Evolutionary conservation across 345 rosid species (phyloP).

Genomic region (Anacardium occidentale): DNA sequence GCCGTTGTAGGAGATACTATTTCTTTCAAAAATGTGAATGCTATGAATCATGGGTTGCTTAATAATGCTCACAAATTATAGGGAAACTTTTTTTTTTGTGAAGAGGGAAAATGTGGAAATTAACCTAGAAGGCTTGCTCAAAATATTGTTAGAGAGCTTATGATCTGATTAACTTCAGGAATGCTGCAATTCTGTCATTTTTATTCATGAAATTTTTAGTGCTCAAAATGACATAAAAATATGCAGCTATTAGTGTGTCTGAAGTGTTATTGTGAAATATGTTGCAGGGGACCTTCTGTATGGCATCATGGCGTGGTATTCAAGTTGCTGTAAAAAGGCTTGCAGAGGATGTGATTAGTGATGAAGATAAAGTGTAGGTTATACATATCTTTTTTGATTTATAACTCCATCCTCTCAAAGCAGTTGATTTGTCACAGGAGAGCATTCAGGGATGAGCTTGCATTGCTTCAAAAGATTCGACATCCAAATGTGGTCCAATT

Average conservation of each 20-base stretch:
- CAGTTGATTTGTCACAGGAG: slow-evolving; percentile 45
- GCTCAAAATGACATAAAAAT: neutral
- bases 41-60: neutral
- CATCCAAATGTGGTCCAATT: slow-evolving; percentile 98
- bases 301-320: slow-evolving; percentile 93
- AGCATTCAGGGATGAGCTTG: slow-evolving; percentile 88
- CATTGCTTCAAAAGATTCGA: slow-evolving; percentile 82
- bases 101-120: neutral
- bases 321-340: slow-evolving; percentile 88
- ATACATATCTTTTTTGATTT: neutral
- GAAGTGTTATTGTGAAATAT: neutral
- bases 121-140: neutral
- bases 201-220: neutral
- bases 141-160: neutral
- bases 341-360: slow-evolving; percentile 62
- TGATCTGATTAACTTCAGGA: neutral
- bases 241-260: neutral
- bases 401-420: neutral
- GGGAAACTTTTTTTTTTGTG: too few species aligned
- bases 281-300: slow-evolving; percentile 74
- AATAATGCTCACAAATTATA: neutral
- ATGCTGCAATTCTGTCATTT: neutral
- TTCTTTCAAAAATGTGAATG: too few species aligned
- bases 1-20: neutral
- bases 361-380: slow-evolving; percentile 86